A percentile compares a stretch with the other conserved stretches of the same genome.
Evolutionary conservation across 1,284 basidiomycete genomes (phyloP).

Genomic region (Pisolithus thermaeus): DNA sequence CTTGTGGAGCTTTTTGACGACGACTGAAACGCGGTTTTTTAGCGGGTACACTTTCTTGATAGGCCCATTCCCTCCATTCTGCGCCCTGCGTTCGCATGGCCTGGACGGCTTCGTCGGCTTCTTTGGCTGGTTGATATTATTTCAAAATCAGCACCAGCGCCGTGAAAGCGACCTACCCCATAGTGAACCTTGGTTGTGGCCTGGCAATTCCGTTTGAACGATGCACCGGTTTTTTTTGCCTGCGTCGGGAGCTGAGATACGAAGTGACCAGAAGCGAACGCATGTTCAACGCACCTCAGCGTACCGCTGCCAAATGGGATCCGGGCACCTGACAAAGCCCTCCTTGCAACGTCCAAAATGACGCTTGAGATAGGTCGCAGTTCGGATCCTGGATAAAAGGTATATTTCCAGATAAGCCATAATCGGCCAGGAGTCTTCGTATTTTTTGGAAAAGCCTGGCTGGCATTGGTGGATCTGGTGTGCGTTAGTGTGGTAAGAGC

Average conservation of each 20-base stretch:
- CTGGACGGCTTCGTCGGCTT: background rate
- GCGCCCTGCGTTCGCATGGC: background rate
- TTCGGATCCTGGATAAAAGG: background rate
- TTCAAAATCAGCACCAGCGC: background rate
- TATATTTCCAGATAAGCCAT: slow-evolving; percentile 16
- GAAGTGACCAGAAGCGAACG: background rate
- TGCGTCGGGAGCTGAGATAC: background rate
- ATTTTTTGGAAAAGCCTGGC: slow-evolving; percentile 8
- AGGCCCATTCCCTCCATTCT: background rate
- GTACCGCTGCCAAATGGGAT: slow-evolving; percentile 14
- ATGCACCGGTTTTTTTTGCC: background rate
- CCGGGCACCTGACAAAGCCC: background rate
- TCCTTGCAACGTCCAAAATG: background rate
- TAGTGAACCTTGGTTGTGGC: background rate
- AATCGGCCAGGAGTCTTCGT: slow-evolving; percentile 16
- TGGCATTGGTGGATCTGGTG: slow-evolving; percentile 12
- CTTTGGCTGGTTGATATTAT: background rate
- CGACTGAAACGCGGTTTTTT: background rate
- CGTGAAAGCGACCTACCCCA: background rate
- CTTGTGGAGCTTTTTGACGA: too few species aligned
- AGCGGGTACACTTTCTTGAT: too few species aligned
- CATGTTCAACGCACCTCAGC: background rate
- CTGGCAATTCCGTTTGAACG: background rate
- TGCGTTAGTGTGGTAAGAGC: background rate
- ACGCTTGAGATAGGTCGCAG: background rate